A percentile compares a stretch with the other conserved stretches of the same genome.
These are phyloP conservation scores for Bipolaris cookei DNA, from an alignment of 2,329 filamentous ascomycete species.

Conservation along the genomic window DNA sequence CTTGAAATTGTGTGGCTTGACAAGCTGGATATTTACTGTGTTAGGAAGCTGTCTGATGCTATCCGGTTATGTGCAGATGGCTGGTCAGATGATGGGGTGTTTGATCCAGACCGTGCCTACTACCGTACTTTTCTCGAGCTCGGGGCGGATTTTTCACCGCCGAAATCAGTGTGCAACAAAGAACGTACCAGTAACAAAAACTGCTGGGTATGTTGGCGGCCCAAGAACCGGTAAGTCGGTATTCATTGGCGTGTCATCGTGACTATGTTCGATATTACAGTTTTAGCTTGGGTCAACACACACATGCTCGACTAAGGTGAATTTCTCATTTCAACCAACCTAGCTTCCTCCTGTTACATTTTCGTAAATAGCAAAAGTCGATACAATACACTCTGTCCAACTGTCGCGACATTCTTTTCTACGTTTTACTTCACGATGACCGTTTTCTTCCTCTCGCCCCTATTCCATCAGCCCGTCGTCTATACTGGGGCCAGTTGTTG, in stretches of 20 bases:
- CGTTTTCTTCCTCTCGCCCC: too few species aligned
- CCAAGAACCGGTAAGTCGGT: background rate
- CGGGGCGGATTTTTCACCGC: conserved; percentile 2
- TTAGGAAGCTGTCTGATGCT: background rate
- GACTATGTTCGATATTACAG: background rate
- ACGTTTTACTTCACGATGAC: background rate
- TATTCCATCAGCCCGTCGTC: too few species aligned
- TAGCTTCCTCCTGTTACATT: background rate
- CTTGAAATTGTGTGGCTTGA: background rate
- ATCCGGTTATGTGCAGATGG: background rate
- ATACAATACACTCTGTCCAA: background rate
- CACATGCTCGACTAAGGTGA: background rate
- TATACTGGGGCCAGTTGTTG: too few species aligned
- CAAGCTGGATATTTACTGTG: background rate
- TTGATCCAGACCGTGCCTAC: background rate
- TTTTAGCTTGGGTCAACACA: background rate
- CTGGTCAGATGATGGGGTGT: background rate
- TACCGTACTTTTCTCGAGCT: background rate
- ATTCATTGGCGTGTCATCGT: background rate
- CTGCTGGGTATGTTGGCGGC: background rate
- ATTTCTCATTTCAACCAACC: background rate
- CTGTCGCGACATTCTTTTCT: background rate
- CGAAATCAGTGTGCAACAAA: background rate
- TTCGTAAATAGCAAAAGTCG: background rate
- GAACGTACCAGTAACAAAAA: conserved; percentile 4